Conservation (phyloP, 345 rosid genomes). For the Gynandropsis gynandra region DNA sequence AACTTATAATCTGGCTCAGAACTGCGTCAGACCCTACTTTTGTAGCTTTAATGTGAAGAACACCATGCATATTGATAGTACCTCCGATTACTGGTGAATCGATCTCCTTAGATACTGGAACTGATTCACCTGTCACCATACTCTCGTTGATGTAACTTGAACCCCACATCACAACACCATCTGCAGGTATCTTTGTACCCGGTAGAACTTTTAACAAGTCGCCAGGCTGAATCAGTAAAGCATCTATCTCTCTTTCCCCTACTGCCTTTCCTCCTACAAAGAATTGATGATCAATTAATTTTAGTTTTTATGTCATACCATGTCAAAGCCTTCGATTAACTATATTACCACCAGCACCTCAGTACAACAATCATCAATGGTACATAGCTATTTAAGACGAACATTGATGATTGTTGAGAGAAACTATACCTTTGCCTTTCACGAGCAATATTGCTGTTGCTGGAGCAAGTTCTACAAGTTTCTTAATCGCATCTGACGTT, state of each 20-base stretch:
- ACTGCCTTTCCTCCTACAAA: constrained; percentile 53
- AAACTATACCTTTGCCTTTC: constrained; percentile 65
- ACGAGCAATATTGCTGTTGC: constrained; percentile 78
- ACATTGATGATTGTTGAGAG: not conserved
- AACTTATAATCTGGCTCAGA: constrained; percentile 89
- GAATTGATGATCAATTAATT: not conserved
- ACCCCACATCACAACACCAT: constrained; percentile 90
- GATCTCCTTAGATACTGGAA: constrained; percentile 72
- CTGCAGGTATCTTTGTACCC: constrained; percentile 95
- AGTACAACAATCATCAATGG: not conserved
- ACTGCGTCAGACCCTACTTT: constrained; percentile 91
- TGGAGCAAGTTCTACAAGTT: constrained; percentile 92
- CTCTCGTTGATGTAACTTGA: constrained; percentile 94
- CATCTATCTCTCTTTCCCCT: constrained; percentile 89
- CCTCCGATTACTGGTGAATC: constrained; percentile 80
- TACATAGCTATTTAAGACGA: too few relatives aligned
- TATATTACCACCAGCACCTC: not conserved
- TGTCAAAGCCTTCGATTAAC: too few relatives aligned
- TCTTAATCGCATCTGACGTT: constrained; percentile 98
- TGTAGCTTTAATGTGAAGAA: constrained; percentile 76
- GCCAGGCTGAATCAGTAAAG: constrained; percentile 88
- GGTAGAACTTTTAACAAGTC: constrained; percentile 92
- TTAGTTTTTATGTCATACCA: too few relatives aligned
- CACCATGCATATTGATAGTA: constrained; percentile 93
- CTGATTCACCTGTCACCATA: constrained; percentile 97